A percentile compares a stretch with the other conserved stretches of the same genome.
Conservation (phyloP, 2,329 filamentous ascomycete species). For the Aquanectria penicillioides region DNA sequence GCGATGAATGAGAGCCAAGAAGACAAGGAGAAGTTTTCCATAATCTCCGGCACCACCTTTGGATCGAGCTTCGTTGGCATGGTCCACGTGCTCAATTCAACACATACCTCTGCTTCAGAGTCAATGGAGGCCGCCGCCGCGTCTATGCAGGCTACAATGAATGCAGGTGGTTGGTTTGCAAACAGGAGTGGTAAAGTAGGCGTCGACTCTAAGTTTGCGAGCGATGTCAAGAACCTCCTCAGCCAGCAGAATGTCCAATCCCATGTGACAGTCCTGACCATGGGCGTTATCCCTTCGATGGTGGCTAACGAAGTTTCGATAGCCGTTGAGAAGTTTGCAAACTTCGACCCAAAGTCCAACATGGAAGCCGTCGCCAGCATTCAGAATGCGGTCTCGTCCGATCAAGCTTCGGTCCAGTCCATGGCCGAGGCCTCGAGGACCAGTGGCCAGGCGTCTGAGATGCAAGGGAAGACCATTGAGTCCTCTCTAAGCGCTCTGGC, state of each 20-base stretch:
- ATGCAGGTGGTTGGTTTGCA: conserved; percentile 15
- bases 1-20: not conserved
- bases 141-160: conserved; percentile 16
- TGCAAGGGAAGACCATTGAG: not conserved
- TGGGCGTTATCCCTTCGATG: conserved; percentile 13
- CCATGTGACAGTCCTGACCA: conserved; percentile 17
- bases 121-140: not conserved
- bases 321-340: conserved; percentile 8
- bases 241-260: conserved; percentile 27
- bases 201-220: conserved; percentile 18
- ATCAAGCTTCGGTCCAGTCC: conserved; percentile 3
- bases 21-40: conserved; percentile 5
- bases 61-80: conserved; percentile 23
- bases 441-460: not conserved
- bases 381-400: not conserved
- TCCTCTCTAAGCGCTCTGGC: not conserved
- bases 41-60: conserved; percentile 13
- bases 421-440: conserved; percentile 5
- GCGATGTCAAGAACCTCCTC: conserved; percentile 27
- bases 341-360: conserved; percentile 9
- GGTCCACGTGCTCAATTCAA: conserved; percentile 16
- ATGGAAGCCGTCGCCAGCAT: conserved; percentile 2
- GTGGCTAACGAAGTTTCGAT: conserved; percentile 16
- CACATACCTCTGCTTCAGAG: not conserved
- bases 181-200: not conserved